Conservation (phyloP, 495 filamentous ascomycete genomes). For the Lophiotrema nucula region DNA sequence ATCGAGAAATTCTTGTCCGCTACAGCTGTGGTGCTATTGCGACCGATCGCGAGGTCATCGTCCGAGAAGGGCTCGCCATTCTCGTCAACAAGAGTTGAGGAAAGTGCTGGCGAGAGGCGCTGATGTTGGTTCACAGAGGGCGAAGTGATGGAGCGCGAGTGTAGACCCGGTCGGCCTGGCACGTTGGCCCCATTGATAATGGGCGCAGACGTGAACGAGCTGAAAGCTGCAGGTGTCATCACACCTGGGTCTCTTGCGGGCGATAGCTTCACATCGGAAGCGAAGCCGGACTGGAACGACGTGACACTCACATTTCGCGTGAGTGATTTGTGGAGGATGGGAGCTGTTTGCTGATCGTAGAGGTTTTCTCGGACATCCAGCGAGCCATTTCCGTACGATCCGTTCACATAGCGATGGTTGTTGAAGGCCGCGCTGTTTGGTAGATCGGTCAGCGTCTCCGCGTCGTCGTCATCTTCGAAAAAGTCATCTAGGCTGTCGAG, state of each 20-base stretch:
- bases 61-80: slow-evolving; percentile 43
- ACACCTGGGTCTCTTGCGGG: slow-evolving; percentile 56
- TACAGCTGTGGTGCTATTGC: slow-evolving; percentile 1
- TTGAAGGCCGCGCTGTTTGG: slow-evolving; percentile 39
- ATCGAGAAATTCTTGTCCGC: slow-evolving; percentile 23
- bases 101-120: slow-evolving; percentile 25
- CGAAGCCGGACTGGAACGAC: slow-evolving; percentile 85
- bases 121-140: slow-evolving; percentile 33
- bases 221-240: slow-evolving; percentile 61
- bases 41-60: slow-evolving; percentile 35
- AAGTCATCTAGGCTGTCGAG: slow-evolving; percentile 94
- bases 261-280: slow-evolving; percentile 62
- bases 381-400: slow-evolving; percentile 42
- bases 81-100: slow-evolving; percentile 33
- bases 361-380: slow-evolving; percentile 78
- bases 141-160: slow-evolving; percentile 43
- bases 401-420: slow-evolving; percentile 9
- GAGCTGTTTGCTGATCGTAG: slow-evolving; percentile 91
- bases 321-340: slow-evolving; percentile 82
- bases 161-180: slow-evolving; percentile 38
- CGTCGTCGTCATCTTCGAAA: slow-evolving; percentile 63
- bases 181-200: neutral
- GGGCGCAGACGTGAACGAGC: slow-evolving; percentile 30
- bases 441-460: slow-evolving; percentile 52
- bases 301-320: slow-evolving; percentile 66